Percentiles rank a stretch among this genome's conserved stretches.
These are phyloP conservation scores for Lupinus albus DNA, from an alignment of 306 rosid species.

Conservation along the genomic window DNA sequence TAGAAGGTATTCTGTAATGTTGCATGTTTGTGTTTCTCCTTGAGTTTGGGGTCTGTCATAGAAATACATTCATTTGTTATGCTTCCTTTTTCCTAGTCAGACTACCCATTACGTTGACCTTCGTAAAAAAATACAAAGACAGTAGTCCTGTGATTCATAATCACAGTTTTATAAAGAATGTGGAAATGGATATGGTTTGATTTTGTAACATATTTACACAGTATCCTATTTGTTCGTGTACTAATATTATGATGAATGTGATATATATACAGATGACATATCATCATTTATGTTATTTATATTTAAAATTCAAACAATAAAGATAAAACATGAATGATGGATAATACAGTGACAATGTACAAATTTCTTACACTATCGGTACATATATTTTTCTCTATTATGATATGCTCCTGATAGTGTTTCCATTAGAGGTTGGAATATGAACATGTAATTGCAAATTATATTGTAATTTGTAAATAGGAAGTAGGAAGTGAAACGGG, in stretches of 20 bases:
- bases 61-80: conserved; percentile 44
- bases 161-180: conserved; percentile 33
- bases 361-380: too few relatives aligned
- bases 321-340: too few relatives aligned
- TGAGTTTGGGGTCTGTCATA: conserved; percentile 43
- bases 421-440: conserved; percentile 28
- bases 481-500: too few relatives aligned
- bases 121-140: conserved; percentile 30
- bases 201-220: conserved; percentile 30
- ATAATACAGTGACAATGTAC: too few relatives aligned
- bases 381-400: too few relatives aligned
- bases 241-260: neutral
- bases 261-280: too few relatives aligned
- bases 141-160: conserved; percentile 32
- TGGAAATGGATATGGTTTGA: conserved; percentile 43
- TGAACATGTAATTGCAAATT: neutral
- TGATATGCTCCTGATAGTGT: conserved; percentile 20
- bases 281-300: too few relatives aligned
- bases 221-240: conserved; percentile 42
- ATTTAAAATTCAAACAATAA: too few relatives aligned
- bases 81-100: conserved; percentile 39
- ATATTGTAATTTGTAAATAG: too few relatives aligned
- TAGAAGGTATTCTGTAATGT: conserved; percentile 30
- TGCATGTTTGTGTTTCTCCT: conserved; percentile 41
- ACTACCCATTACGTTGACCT: conserved; percentile 31